Base-by-base conservation (phyloP, 1,139 yeast species). In the Sugiyamaella pinicola region DNA sequence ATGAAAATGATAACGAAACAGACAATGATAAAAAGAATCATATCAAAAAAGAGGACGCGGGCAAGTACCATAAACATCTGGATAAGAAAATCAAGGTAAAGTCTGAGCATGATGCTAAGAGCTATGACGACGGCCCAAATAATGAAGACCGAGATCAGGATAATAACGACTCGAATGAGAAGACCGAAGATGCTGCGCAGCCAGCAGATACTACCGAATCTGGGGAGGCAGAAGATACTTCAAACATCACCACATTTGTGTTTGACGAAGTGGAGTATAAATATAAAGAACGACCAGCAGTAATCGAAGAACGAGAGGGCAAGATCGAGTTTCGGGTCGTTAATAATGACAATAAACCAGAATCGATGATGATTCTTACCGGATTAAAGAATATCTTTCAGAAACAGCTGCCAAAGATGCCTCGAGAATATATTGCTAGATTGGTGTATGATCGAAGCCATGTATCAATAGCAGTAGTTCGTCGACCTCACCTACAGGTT, bases 321-420 rank as follows among this genome's bases (percentile, higher is more conserved):
- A 83, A 85, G 60, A 93, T 93, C 56, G 97, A 91, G 68, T 93
- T 93, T 64, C 77, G 98, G 54, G 99, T 93, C 47, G 99, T 93
- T 33, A 93, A 93, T 69, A 93, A 93, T 70, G 99, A 93, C 68
- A 88, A 91, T 65, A 78, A 91, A 2, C 78, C 80, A 60, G 99
- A 95, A 63, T 88, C 82, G 69, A 75, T 93, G 75, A 89, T 95
- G 77, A 93, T 95, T 44, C 75, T 93, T 61, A 93, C 98, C 0
- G 99, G 99, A 0, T 73, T 93, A 56, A 93, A 95, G 71, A 93
- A 93, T 69, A 93, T 93, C 64, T 93, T 95, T 69, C 99, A 93
- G 69, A 91, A 91, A 65, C 99, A 93, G 70, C 78, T 93, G 60
- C 99, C 99, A 2, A 93, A 93, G 69, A 93, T 93, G 99, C 99